These are phyloP conservation scores for Pseudogymnoascus sp. DNA, from an alignment of 2,329 filamentous ascomycete species.

Conservation along the genomic window DNA sequence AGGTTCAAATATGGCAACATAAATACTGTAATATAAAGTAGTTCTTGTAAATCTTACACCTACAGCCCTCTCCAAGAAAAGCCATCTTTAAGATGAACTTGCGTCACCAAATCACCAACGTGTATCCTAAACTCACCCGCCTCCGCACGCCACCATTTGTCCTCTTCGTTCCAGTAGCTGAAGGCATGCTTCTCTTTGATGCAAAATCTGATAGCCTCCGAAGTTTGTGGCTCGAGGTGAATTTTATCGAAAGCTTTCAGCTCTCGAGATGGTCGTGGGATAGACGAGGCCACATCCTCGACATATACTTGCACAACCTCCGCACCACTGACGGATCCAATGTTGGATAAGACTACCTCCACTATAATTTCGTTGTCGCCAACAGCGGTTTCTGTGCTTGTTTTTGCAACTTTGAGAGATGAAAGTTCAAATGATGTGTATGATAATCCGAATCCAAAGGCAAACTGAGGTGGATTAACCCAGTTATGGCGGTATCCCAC, in stretches of 20 bases:
- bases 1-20: background rate
- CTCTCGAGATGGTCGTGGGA: background rate
- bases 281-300: conserved; percentile 8
- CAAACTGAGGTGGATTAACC: background rate
- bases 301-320: conserved; percentile 14
- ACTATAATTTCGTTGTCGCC: background rate
- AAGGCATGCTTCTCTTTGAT: conserved; percentile 7
- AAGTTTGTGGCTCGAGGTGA: background rate
- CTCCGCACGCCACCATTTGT: conserved; percentile 8
- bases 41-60: background rate
- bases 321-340: conserved; percentile 1
- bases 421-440: conserved; percentile 6
- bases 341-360: background rate
- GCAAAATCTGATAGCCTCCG: background rate
- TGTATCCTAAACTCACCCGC: background rate
- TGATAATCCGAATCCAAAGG: conserved; percentile 7
- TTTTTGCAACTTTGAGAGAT: background rate
- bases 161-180: conserved; percentile 9
- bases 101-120: background rate
- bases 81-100: background rate
- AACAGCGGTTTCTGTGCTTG: background rate
- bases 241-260: conserved; percentile 13
- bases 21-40: background rate
- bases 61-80: background rate
- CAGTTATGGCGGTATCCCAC: background rate